Conservation (phyloP, 106 monocot species). For the Agapanthus africanus region DNA sequence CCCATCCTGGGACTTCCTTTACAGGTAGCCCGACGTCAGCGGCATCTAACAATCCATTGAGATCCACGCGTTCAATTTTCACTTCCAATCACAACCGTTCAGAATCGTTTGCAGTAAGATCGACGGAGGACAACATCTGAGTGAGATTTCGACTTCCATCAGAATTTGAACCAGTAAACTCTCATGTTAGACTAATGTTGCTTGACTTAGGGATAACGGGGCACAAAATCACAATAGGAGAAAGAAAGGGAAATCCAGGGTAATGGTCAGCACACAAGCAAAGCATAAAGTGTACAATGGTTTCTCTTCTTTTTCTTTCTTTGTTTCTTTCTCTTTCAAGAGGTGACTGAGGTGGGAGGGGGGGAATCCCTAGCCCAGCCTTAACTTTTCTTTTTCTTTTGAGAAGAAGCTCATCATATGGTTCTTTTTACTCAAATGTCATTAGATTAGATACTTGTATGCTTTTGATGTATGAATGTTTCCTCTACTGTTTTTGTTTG, state of each 20-base stretch:
- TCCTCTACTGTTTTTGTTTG: not conserved
- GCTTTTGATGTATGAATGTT: not conserved
- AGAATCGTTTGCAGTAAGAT: too few species aligned
- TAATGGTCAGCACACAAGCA: not conserved
- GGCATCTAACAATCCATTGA: too few species aligned
- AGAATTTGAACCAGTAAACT: too few species aligned
- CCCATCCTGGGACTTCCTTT: too few species aligned
- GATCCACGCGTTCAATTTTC: too few species aligned
- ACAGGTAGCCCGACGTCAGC: too few species aligned
- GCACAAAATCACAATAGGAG: not conserved
- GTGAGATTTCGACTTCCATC: too few species aligned
- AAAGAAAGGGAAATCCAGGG: not conserved
- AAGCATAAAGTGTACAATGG: not conserved
- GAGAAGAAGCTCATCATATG: slow-evolving; percentile 3
- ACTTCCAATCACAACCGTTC: too few species aligned
- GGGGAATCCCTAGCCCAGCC: not conserved
- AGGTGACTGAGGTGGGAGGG: too few species aligned
- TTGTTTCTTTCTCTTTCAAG: not conserved
- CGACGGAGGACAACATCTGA: too few species aligned
- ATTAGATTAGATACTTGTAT: slow-evolving; percentile 5
- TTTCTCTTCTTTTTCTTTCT: not conserved
- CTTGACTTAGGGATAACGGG: slow-evolving; percentile 1
- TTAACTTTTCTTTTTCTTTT: not conserved
- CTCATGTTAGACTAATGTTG: too few species aligned
- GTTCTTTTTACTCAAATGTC: not conserved